A percentile compares a stretch with the other conserved stretches of the same genome.
These are phyloP conservation scores for Gracilaria vermiculophylla DNA, from an alignment of 23 red algal genomes.

Conservation along the genomic window DNA sequence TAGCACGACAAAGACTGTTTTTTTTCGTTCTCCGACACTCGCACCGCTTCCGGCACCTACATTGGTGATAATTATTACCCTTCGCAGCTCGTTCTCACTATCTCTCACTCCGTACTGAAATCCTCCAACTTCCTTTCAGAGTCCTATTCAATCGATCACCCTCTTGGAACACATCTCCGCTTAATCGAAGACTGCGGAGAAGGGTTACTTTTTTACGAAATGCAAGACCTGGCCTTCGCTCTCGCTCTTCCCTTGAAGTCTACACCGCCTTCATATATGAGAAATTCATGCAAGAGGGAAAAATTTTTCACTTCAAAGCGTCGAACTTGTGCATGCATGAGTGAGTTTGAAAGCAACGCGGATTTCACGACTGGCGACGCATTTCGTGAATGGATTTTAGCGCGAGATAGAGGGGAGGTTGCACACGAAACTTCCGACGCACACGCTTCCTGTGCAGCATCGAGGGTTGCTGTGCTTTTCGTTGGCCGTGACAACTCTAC, in stretches of 20 bases:
- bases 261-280: not conserved
- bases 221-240: not conserved
- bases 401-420: slow-evolving; percentile 26
- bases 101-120: no score
- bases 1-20: no score
- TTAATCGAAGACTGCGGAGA: not conserved
- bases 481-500: slow-evolving; percentile 36
- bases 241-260: not conserved
- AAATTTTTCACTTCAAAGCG: not conserved
- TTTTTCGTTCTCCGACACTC: no score
- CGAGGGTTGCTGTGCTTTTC: slow-evolving; percentile 40
- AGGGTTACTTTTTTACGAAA: not conserved
- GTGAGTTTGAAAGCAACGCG: not conserved
- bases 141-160: no score
- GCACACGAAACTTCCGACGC: not conserved
- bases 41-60: no score
- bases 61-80: no score
- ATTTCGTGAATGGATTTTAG: slow-evolving; percentile 51
- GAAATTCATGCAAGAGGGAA: not conserved
- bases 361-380: slow-evolving; percentile 43
- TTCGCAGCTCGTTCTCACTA: no score
- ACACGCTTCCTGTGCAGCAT: slow-evolving; percentile 26
- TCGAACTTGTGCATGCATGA: not conserved
- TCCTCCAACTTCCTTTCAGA: no score
- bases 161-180: no score